Evolutionary conservation across 1,284 basidiomycete genomes (phyloP).

Genomic region (Cryptococcus sp.): DNA sequence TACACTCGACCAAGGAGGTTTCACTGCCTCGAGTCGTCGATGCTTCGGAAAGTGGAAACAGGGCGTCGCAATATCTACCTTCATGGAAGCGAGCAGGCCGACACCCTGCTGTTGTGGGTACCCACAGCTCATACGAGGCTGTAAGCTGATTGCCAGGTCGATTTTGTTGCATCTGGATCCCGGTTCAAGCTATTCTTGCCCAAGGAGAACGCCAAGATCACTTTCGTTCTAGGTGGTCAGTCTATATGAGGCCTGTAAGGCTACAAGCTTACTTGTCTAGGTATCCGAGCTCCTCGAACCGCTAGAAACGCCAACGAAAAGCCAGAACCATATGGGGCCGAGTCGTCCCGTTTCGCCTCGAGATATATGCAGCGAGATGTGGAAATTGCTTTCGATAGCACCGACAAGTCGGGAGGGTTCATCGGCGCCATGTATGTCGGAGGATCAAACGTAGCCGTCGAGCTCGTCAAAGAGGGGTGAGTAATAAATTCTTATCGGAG

Average conservation of each 20-base stretch:
- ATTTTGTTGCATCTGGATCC: slow-evolving; percentile 88
- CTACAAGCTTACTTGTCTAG: no score
- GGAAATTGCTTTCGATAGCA: slow-evolving; percentile 79
- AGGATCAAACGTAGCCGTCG: slow-evolving; percentile 72
- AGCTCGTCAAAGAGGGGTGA: slow-evolving; percentile 73
- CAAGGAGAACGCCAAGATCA: slow-evolving; percentile 85
- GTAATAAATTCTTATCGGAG: slow-evolving; percentile 1
- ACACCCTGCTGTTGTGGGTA: slow-evolving; percentile 63
- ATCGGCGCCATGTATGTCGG: slow-evolving; percentile 81
- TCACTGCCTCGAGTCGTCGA: slow-evolving; percentile 65
- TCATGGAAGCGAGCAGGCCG: slow-evolving; percentile 85
- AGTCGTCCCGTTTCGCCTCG: slow-evolving; percentile 75
- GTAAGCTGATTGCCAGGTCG: slow-evolving; percentile 51
- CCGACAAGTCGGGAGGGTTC: slow-evolving; percentile 94
- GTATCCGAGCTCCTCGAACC: slow-evolving; percentile 75
- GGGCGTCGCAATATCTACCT: slow-evolving; percentile 79
- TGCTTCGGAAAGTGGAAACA: slow-evolving; percentile 74
- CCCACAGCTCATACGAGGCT: not conserved
- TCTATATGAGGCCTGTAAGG: no score
- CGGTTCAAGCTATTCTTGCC: slow-evolving; percentile 89
- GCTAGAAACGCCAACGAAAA: slow-evolving; percentile 77
- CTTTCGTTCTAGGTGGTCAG: slow-evolving; percentile 77
- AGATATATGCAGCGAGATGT: slow-evolving; percentile 90
- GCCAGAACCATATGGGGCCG: slow-evolving; percentile 79
- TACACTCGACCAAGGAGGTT: slow-evolving; percentile 89